Base-by-base conservation (phyloP, 2,329 filamentous ascomycete species). In the Pseudogymnoascus sp. region DNA sequence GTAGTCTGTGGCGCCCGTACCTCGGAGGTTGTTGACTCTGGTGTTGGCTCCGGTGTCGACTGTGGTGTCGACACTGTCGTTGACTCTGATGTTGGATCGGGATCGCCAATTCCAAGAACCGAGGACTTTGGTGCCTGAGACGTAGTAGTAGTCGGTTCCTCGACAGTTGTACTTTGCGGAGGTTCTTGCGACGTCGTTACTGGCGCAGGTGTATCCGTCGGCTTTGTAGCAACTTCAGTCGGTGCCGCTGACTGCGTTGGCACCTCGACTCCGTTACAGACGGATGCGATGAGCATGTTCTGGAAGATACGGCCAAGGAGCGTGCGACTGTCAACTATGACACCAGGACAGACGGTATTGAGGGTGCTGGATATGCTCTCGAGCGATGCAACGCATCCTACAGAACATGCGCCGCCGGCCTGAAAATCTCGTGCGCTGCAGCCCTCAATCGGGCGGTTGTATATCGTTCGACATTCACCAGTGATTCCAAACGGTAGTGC, bases 381-480 rank as follows among this genome's bases (percentile, higher is more conserved):
- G 11, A 63, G 37, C 3, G 28, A 34, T 25, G 9, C 11, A 34
- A 63, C 23, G 28, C 62, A 63, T 62, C 36, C 36, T 37, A 28
- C 16, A 2, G 62, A 63, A 62, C 62, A 63, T 36, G 37, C 59
- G 31, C 25, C 25, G 16, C 34, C 60, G 4, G 18, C 16, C 14
- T 31, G 28, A 16, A 63, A 63, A n/a, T 63, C 62, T 14, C 4
- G 12, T n/a, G 59, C 34, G 34, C 31, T 23, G 18, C 62, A 63
- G 14, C 12, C 12, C 12, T 60, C 25, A 2, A 63, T 63, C 12
- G 25, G 25, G 7, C 14, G 8, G 59, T 62, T 42, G 34, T 63
- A 63, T 63, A 61, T n/a, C 25, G 18, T 42, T 21, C 25, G 36
- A 36, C 62, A 63, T 46, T 38, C 60, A 12, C 36, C 23, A 16